Conservation (phyloP, 2,329 filamentous ascomycete species). For the Aspergillus texensis region DNA sequence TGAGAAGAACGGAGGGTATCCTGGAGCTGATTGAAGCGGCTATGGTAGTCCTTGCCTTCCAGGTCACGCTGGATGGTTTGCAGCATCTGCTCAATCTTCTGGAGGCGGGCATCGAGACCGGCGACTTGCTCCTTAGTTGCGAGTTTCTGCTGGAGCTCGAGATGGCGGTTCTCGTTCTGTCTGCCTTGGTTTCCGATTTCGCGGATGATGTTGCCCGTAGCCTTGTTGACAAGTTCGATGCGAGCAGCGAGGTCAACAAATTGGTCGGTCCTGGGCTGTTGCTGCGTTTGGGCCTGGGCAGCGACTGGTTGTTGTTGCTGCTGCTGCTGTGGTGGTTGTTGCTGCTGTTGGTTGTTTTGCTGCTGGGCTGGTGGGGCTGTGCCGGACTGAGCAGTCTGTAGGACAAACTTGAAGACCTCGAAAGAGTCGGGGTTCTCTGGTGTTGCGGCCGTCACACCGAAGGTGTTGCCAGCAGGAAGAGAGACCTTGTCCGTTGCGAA, state of each 20-base stretch:
- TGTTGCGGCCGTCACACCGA: constrained; percentile 85
- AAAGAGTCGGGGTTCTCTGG: constrained; percentile 93
- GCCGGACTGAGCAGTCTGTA: constrained; percentile 55
- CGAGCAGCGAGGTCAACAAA: constrained; percentile 85
- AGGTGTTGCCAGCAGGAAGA: constrained; percentile 78
- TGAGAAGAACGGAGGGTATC: constrained; percentile 57
- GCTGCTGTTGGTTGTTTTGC: constrained; percentile 13
- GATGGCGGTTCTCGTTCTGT: constrained; percentile 56
- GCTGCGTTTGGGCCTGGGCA: constrained; percentile 34
- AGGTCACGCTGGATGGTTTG: constrained; percentile 56
- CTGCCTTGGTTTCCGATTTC: constrained; percentile 56
- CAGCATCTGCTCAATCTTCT: constrained; percentile 57
- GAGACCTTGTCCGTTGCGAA: constrained; percentile 74
- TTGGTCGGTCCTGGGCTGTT: constrained; percentile 56
- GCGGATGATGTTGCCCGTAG: constrained; percentile 57
- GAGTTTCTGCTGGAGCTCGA: constrained; percentile 50
- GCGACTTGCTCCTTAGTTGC: constrained; percentile 42
- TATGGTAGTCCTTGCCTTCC: constrained; percentile 60
- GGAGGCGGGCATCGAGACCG: constrained; percentile 50
- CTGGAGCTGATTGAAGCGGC: constrained; percentile 57
- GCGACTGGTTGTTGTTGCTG: constrained; percentile 27
- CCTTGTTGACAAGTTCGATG: constrained; percentile 65
- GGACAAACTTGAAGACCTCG: constrained; percentile 84
- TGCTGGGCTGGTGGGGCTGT: constrained; percentile 20
- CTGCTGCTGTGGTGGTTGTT: constrained; percentile 17